Evolutionary conservation across 768 basidiomycete species (phyloP).

Genomic region (Lactarius evosmus): DNA sequence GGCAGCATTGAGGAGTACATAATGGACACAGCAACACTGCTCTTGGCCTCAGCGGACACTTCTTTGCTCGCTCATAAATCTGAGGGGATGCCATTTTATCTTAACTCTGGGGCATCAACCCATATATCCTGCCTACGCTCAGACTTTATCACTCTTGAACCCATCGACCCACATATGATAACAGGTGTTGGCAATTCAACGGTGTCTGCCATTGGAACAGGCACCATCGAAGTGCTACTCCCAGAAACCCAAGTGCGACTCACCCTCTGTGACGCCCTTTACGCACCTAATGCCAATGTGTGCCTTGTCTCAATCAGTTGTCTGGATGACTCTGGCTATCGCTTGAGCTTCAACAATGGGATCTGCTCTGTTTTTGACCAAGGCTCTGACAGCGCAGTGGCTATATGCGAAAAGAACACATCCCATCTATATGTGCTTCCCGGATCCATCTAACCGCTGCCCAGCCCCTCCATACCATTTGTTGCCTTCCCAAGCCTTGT

Average conservation of each 20-base stretch:
- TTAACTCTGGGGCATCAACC: conserved; percentile 32
- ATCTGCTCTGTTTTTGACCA: neutral
- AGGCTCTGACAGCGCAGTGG: neutral
- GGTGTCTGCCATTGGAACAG: conserved; percentile 32
- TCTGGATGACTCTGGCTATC: neutral
- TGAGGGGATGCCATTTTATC: conserved; percentile 23
- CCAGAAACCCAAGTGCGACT: neutral
- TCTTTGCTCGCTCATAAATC: neutral
- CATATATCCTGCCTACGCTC: conserved; percentile 30
- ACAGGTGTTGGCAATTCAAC: conserved; percentile 33
- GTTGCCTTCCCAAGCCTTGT: neutral
- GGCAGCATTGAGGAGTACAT: too few relatives aligned
- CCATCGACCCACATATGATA: conserved; percentile 30
- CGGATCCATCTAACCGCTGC: too few relatives aligned
- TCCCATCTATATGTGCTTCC: neutral
- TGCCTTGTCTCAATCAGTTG: conserved; percentile 23
- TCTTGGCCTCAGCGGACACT: neutral
- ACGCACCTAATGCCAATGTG: conserved; percentile 27
- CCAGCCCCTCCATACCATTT: neutral
- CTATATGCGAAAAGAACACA: too few relatives aligned
- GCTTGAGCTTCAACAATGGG: too few relatives aligned
- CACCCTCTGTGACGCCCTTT: conserved; percentile 20
- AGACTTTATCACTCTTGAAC: conserved; percentile 31
- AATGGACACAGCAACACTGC: neutral
- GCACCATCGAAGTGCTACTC: conserved; percentile 30